Percentiles rank a stretch among this genome's conserved stretches.
Evolutionary conservation across 208 protist genomes (phyloP).

Genomic region (Trypanosomatidae sp.): DNA sequence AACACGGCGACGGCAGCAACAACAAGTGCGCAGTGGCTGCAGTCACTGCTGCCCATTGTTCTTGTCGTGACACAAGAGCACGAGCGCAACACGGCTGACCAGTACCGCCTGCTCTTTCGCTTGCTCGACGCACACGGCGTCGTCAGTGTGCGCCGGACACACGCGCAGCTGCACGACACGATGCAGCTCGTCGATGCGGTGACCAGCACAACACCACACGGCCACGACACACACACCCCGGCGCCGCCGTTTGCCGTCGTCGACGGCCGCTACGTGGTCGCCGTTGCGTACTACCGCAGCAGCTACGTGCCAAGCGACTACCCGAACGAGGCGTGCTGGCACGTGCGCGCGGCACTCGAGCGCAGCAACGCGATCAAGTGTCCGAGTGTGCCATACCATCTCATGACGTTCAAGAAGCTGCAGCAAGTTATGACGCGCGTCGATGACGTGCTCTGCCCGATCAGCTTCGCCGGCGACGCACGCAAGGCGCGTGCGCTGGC

Average conservation of each 20-base stretch:
- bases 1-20: too few relatives aligned
- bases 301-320: slow-evolving; percentile 91
- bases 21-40: background rate
- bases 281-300: slow-evolving; percentile 89
- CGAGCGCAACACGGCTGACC: slow-evolving; percentile 91
- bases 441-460: slow-evolving; percentile 35
- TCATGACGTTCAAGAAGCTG: slow-evolving; percentile 93
- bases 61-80: slow-evolving; percentile 87
- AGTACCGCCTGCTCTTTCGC: slow-evolving; percentile 71
- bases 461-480: slow-evolving; percentile 39
- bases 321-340: slow-evolving; percentile 58
- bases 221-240: background rate
- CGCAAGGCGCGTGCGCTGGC: slow-evolving; percentile 23
- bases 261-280: slow-evolving; percentile 36
- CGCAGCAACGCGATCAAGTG: slow-evolving; percentile 87
- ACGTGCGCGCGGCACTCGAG: slow-evolving; percentile 60
- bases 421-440: slow-evolving; percentile 87
- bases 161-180: slow-evolving; percentile 49
- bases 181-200: slow-evolving; percentile 22
- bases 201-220: background rate
- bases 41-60: slow-evolving; percentile 31
- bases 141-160: slow-evolving; percentile 67
- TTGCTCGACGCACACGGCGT: slow-evolving; percentile 72
- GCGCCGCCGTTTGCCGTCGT: slow-evolving; percentile 48
- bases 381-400: slow-evolving; percentile 90